Conservation (phyloP, 352 stramenopile genomes). For the Phytophthora pistaciae region DNA sequence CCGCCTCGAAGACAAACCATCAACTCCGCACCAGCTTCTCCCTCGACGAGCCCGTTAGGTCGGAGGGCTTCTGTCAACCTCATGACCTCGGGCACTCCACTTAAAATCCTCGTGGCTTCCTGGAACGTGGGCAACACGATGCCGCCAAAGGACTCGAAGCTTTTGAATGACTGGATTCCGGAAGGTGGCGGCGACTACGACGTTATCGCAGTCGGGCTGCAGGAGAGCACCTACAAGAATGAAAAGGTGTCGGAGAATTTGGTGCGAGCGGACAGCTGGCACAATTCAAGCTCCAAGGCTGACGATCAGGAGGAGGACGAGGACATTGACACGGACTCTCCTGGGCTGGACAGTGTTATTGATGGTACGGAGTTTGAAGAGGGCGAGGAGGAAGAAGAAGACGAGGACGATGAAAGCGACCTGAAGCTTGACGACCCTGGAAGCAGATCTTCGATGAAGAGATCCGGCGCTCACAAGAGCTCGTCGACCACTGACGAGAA, state of each 20-base stretch:
- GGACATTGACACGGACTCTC: slow-evolving; percentile 7
- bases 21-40: neutral
- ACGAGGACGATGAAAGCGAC: slow-evolving; percentile 33
- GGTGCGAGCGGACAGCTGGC: slow-evolving; percentile 32
- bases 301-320: slow-evolving; percentile 37
- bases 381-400: slow-evolving; percentile 25
- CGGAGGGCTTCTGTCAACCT: slow-evolving; percentile 20
- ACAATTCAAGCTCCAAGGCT: slow-evolving; percentile 21
- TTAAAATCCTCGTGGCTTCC: slow-evolving; percentile 74
- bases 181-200: slow-evolving; percentile 82
- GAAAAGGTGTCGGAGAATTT: slow-evolving; percentile 50
- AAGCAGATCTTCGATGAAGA: slow-evolving; percentile 6
- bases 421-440: slow-evolving; percentile 11
- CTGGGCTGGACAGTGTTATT: slow-evolving; percentile 26
- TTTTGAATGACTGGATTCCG: slow-evolving; percentile 79
- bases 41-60: slow-evolving; percentile 2
- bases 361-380: slow-evolving; percentile 35
- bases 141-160: slow-evolving; percentile 62
- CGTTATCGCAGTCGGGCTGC: slow-evolving; percentile 83
- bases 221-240: slow-evolving; percentile 84
- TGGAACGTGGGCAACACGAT: slow-evolving; percentile 91
- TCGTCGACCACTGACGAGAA: slow-evolving; percentile 23
- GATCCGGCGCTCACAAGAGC: slow-evolving; percentile 12
- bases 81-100: slow-evolving; percentile 17
- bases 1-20: slow-evolving; percentile 26